Percentiles rank a stretch among this genome's conserved stretches.
Evolutionary conservation across 257 asterid species (phyloP).

Genomic region (Mentha longifolia): DNA sequence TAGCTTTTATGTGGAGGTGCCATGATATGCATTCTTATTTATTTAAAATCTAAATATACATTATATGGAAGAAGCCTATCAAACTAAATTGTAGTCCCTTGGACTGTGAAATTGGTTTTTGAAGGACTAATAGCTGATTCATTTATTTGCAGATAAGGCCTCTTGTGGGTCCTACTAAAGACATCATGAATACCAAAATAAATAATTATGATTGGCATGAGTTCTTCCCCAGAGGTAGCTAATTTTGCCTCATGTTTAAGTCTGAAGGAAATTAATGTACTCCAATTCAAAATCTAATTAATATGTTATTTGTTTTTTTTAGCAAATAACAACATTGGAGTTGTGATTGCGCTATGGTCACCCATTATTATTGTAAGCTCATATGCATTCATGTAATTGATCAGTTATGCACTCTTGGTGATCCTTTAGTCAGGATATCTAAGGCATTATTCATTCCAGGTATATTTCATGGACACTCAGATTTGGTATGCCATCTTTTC

Average conservation of each 20-base stretch:
- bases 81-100: neutral
- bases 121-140: neutral
- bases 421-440: conserved; percentile 27
- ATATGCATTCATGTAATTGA: conserved; percentile 32
- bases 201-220: conserved; percentile 75
- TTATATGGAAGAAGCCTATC: neutral
- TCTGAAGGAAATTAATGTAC: conserved; percentile 17
- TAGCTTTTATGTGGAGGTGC: conserved; percentile 88
- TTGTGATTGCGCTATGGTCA: conserved; percentile 93
- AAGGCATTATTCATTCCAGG: conserved; percentile 55
- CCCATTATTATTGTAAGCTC: conserved; percentile 81
- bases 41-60: conserved; percentile 1
- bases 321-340: conserved; percentile 90
- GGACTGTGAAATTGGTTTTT: conserved; percentile 21
- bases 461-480: conserved; percentile 96
- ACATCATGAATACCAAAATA: conserved; percentile 68
- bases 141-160: conserved; percentile 81
- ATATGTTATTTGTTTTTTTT: conserved; percentile 42
- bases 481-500: conserved; percentile 99
- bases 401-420: conserved; percentile 26
- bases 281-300: conserved; percentile 10
- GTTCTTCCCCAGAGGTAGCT: conserved; percentile 92
- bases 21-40: neutral
- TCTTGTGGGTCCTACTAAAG: conserved; percentile 81
- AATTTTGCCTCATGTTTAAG: conserved; percentile 17